phyloP scores from a whole-genome alignment of 176 grass and related monocot genomes.

The Triticum urartu region DNA sequence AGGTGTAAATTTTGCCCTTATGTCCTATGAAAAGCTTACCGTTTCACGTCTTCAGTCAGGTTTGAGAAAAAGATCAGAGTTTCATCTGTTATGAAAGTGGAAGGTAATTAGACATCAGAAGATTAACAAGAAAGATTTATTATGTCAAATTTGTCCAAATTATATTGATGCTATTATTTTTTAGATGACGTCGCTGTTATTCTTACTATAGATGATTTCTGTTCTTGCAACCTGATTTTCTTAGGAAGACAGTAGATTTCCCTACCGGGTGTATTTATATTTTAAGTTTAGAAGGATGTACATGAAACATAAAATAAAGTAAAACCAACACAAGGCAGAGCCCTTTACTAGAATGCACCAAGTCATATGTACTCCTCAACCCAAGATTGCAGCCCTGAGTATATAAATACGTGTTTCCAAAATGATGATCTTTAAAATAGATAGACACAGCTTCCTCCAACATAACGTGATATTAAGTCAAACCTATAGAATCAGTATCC shows the following conservation, averaged over 20 bases:
- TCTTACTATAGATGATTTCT: not conserved
- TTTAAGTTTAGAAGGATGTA: too few relatives aligned
- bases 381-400: not conserved
- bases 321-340: too few relatives aligned
- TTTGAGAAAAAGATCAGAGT: slow-evolving; percentile 43
- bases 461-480: slow-evolving; percentile 1
- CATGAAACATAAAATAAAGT: too few relatives aligned
- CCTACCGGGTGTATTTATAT: not conserved
- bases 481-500: not conserved
- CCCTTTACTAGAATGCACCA: not conserved
- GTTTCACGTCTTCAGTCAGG: slow-evolving; percentile 34
- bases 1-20: not conserved
- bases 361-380: not conserved
- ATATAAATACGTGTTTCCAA: not conserved
- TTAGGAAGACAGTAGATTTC: not conserved
- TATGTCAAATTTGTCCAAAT: not conserved
- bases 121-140: not conserved
- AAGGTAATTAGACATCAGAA: slow-evolving; percentile 41
- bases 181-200: not conserved
- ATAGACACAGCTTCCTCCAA: not conserved
- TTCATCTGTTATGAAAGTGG: slow-evolving; percentile 44
- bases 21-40: slow-evolving; percentile 19
- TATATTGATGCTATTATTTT: not conserved
- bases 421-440: not conserved
- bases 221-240: not conserved